phyloP scores from a whole-genome alignment of 2,329 filamentous ascomycete genomes.

The Penicillium frequentans region DNA sequence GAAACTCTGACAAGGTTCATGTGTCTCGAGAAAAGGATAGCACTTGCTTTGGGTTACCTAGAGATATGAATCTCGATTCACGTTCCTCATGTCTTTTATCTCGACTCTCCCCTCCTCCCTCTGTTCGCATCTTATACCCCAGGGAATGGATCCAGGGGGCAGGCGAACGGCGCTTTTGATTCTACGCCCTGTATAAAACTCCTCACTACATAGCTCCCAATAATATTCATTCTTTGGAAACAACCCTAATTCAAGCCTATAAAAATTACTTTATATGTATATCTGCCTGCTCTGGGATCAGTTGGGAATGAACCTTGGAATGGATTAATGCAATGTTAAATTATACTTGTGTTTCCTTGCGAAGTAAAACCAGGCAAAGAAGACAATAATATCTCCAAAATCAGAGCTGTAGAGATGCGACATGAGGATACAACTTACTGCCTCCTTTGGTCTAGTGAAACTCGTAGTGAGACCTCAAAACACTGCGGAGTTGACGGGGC shows the following conservation, averaged over 20 bases:
- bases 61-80: not conserved
- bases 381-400: too few relatives aligned
- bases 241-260: not conserved
- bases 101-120: constrained; percentile 20
- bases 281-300: not conserved
- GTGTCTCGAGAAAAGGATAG: not conserved
- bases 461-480: too few relatives aligned
- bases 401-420: too few relatives aligned
- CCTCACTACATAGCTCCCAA: constrained; percentile 15
- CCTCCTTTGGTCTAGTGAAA: too few relatives aligned
- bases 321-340: too few relatives aligned
- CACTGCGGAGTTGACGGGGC: too few relatives aligned
- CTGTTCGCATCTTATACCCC: constrained; percentile 25
- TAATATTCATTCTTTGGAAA: not conserved
- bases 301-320: too few relatives aligned
- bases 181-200: constrained; percentile 22
- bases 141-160: constrained; percentile 18
- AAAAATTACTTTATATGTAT: not conserved
- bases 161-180: constrained; percentile 16
- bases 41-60: not conserved
- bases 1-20: not conserved
- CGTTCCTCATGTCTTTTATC: constrained; percentile 9
- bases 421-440: too few relatives aligned
- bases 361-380: too few relatives aligned
- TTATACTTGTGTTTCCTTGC: too few relatives aligned